These are phyloP conservation scores for Strobilomyces confusus DNA, from an alignment of 768 basidiomycete genomes.

Conservation along the genomic window DNA sequence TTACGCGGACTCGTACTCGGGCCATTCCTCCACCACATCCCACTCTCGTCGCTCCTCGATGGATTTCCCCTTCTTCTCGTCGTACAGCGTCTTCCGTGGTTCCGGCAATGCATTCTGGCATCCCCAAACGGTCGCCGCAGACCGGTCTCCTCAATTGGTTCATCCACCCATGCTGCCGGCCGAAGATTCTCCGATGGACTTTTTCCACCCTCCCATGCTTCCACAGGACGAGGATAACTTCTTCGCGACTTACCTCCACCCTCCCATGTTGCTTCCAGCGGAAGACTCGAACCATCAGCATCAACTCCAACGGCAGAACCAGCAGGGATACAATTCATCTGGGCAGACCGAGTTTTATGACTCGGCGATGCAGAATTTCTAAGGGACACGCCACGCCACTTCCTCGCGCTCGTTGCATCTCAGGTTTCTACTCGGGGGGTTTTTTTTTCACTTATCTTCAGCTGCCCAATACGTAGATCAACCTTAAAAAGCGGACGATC, in stretches of 20 bases:
- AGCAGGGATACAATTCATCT: constrained; percentile 15
- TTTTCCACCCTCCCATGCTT: constrained; percentile 58
- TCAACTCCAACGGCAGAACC: constrained; percentile 22
- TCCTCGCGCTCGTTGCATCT: constrained; percentile 2
- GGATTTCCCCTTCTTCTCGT: constrained; percentile 60
- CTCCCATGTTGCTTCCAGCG: constrained; percentile 49
- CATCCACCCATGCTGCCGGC: constrained; percentile 69
- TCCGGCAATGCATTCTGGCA: constrained; percentile 68
- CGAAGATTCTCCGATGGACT: constrained; percentile 71
- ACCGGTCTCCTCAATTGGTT: constrained; percentile 51
- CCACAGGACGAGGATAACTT: constrained; percentile 65
- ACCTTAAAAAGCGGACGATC: constrained; percentile 9
- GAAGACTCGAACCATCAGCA: constrained; percentile 29
- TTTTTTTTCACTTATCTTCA: not conserved
- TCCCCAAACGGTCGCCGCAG: constrained; percentile 66
- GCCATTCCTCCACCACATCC: constrained; percentile 50
- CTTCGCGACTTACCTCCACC: constrained; percentile 50
- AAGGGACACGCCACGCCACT: constrained; percentile 7
- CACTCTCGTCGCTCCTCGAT: constrained; percentile 62
- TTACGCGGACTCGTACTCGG: constrained; percentile 58
- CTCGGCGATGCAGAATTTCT: constrained; percentile 34
- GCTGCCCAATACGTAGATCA: constrained; percentile 17
- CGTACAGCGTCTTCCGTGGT: constrained; percentile 50
- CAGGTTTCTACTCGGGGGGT: constrained; percentile 3
- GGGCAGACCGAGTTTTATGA: constrained; percentile 33